Evolutionary conservation across 2,329 filamentous ascomycete species (phyloP), one percentile per base, ranked within the genome.

Genomic region (Aspergillus candidus): DNA sequence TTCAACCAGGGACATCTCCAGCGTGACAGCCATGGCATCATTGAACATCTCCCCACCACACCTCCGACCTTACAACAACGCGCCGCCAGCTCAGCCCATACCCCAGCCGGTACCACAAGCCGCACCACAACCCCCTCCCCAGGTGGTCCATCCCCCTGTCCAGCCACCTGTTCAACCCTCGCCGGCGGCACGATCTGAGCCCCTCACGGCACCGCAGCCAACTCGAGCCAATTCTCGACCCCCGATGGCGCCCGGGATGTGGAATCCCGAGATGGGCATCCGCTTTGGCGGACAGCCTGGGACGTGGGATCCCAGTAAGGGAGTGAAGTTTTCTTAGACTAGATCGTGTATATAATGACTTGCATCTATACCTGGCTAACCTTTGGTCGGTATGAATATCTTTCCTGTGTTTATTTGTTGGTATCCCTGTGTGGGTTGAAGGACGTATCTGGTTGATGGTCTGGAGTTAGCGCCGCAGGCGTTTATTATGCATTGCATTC

Each of bases 191-290:
- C 57, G 44, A 30, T 46, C 67, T 27, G 58, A 64, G 38, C 66
- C 65, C 18, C 60, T 76, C 35, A 66, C 71, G 0, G 73, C 73
- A 15, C 73, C 73, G 2, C 65, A 71, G 31, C 72, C 74, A 1
- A 70, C 71, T 32, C 63, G 71, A 47, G 60, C 67, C 78, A 82
- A 13, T 76, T 83, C 53, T 62, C 83, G 61, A 69, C 78, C 58
- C 57, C 67, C 52, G 3, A 46, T 55, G 38, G 56, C 72, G 49
- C 65, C 76, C 55, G 69, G 77, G 6, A 81, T 86, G 62, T 95
- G 89, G 89, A 83, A 80, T 43, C 87, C 88, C 0, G 82, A 84
- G 2, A 83, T 87, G 74, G 86, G 84, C 0, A 93, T 94, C 56
- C 83, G 82, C 45, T 94, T 95, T 64, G 79, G 79, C 3, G 40